Base-by-base conservation (phyloP, 2,329 filamentous ascomycete species). In the Lachnellula suecica region DNA sequence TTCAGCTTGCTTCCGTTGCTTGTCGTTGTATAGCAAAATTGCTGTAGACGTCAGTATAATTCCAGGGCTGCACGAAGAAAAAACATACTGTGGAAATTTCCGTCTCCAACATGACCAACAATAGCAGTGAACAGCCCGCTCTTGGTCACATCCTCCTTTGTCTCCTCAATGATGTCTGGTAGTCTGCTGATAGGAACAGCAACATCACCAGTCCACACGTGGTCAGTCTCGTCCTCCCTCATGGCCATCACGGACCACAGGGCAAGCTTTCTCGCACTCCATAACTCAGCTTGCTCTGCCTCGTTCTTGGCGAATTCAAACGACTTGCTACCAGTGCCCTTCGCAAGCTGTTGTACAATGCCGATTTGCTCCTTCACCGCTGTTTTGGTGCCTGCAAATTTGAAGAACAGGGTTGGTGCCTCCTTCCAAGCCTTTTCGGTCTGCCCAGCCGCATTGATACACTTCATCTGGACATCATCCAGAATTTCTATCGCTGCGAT, bases 401-500 rank as follows among this genome's bases (percentile, higher is more conserved):
- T 93, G 82, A 93, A 91, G 73, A 93, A 91, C 6, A 93, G 76
- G 0, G 89, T 92, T 0, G 89, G 88, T 2, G 79, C 79, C 70
- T 90, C 87, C 47, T 77, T 76, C 89, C 89, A 93, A 8, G 71
- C 71, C 54, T 84, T 82, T 31, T 77, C 75, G 1, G 88, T 91
- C 66, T 76, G 79, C 23, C 86, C 85, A 1, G 84, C 82, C 24
- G 79, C 74, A 71, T 86, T 85, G 71, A 86, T 83, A 67, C 79
- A 81, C 62, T 73, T 75, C 82, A 97, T 97, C 74, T 96, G 91
- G 52, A 91, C 87, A 67, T 96, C 91, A 72, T 97, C 92, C 24
- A 97, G 77, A 52, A 97, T 88, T 73, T 97, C 92, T 40, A 97
- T 84, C n/a, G 92, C 92, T 1, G 92, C 91, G 38, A 97, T 85